phyloP scores from a whole-genome alignment of 1,284 basidiomycete genomes.

The Amylostereum chailletii region DNA sequence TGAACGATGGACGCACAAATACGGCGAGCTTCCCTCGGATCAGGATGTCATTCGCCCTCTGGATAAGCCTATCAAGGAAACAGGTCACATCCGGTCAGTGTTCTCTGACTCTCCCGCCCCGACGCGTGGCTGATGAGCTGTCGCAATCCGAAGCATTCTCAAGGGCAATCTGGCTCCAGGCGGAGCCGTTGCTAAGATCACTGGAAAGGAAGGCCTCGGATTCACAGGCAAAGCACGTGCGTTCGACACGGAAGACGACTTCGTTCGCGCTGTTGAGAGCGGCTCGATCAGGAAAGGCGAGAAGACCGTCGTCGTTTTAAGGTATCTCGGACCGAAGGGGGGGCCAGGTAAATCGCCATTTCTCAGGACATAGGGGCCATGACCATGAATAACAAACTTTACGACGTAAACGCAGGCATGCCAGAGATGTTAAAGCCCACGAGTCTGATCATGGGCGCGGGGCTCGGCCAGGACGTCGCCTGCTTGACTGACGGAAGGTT shows the following conservation, averaged over 20 bases:
- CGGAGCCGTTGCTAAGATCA: conserved; percentile 91
- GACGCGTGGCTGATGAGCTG: background rate
- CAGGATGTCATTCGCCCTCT: conserved; percentile 85
- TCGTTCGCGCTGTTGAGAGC: conserved; percentile 73
- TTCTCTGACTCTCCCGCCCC: background rate
- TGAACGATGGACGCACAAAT: conserved; percentile 71
- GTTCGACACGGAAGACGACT: conserved; percentile 79
- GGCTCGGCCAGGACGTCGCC: conserved; percentile 84
- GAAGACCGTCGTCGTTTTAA: conserved; percentile 84
- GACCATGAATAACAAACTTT: no score
- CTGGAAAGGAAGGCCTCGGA: conserved; percentile 83
- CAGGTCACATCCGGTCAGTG: conserved; percentile 76
- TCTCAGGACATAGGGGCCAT: background rate
- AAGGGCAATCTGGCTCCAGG: conserved; percentile 88
- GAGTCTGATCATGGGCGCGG: conserved; percentile 87
- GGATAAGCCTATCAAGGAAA: conserved; percentile 79
- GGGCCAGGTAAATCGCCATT: conserved; percentile 63
- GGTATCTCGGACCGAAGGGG: conserved; percentile 86
- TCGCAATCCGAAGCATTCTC: conserved; percentile 45
- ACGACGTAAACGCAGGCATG: conserved; percentile 51
- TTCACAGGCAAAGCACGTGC: conserved; percentile 81
- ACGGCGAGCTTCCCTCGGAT: conserved; percentile 62
- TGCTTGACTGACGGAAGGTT: conserved; percentile 92
- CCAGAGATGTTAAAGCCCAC: conserved; percentile 94
- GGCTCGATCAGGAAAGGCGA: conserved; percentile 79